Evolutionary conservation across 2,329 filamentous ascomycete genomes (phyloP).

Genomic region (Blumeriella jaapii): DNA sequence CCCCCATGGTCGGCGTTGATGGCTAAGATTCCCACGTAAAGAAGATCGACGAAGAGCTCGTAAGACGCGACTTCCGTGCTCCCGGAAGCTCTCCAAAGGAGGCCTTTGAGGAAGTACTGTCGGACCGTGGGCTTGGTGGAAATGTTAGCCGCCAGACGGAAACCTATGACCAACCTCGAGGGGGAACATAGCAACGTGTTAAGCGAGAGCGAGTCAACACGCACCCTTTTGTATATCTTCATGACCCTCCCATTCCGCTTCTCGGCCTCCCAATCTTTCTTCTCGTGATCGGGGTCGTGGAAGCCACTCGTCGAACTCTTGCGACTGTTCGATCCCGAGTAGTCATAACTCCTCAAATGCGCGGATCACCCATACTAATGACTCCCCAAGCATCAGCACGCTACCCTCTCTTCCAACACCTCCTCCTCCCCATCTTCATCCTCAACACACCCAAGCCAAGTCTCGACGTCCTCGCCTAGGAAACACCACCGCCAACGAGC

Average conservation of each 20-base stretch:
- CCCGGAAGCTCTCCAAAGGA: slow-evolving; percentile 49
- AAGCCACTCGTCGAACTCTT: slow-evolving; percentile 16
- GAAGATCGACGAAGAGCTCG: slow-evolving; percentile 52
- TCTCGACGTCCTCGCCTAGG: too few species aligned
- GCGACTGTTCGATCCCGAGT: slow-evolving; percentile 16
- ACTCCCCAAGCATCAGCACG: too few species aligned
- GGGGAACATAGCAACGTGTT: too few species aligned
- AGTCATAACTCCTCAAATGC: slow-evolving; percentile 39
- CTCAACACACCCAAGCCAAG: too few species aligned
- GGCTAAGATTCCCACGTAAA: slow-evolving; percentile 47
- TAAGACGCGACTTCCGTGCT: slow-evolving; percentile 50
- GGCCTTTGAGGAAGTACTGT: slow-evolving; percentile 55
- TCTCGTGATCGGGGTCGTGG: slow-evolving; percentile 24
- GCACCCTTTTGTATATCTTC: slow-evolving; percentile 41
- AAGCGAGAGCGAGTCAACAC: not conserved
- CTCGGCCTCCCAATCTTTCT: slow-evolving; percentile 29
- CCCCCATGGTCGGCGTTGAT: slow-evolving; percentile 50
- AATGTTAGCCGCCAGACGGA: too few species aligned
- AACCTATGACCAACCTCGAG: too few species aligned
- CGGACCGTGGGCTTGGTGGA: slow-evolving; percentile 40
- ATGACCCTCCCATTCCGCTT: slow-evolving; percentile 33
- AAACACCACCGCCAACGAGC: too few species aligned
- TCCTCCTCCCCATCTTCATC: too few species aligned
- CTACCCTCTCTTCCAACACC: too few species aligned
- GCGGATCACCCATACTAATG: slow-evolving; percentile 53